A percentile compares a stretch with the other conserved stretches of the same genome.
Conservation (phyloP, 2,329 filamentous ascomycete species). For the Paraphaeosphaeria sporulosa region DNA sequence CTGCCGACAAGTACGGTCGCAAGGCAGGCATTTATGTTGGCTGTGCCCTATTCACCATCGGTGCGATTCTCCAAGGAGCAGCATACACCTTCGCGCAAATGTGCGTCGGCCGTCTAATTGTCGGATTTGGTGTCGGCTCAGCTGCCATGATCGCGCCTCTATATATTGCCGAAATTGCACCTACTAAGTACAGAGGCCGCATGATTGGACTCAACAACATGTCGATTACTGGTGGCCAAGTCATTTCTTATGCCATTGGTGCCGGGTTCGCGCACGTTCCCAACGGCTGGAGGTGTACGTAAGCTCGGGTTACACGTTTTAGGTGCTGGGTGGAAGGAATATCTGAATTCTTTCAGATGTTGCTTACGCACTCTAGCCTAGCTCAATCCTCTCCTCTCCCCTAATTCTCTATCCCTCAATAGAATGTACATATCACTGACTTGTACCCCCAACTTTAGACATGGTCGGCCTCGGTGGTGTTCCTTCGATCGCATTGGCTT, state of each 20-base stretch:
- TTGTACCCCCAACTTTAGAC: too few relatives aligned
- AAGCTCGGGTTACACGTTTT: too few relatives aligned
- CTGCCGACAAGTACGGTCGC: constrained; percentile 49
- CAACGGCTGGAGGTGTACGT: too few relatives aligned
- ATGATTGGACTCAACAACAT: constrained; percentile 61
- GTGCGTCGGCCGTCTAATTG: constrained; percentile 55
- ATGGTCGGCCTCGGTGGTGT: too few relatives aligned
- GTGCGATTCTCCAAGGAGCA: constrained; percentile 37
- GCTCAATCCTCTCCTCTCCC: too few relatives aligned
- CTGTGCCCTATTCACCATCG: constrained; percentile 49
- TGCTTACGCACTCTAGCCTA: too few relatives aligned
- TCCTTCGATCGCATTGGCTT: constrained; percentile 57
- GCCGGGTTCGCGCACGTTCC: too few relatives aligned
- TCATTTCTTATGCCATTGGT: constrained; percentile 40
- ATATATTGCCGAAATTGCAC: constrained; percentile 61
- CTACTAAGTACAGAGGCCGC: constrained; percentile 58
- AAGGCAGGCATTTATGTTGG: constrained; percentile 51
- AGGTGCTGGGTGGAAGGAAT: too few relatives aligned
- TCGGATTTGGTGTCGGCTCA: constrained; percentile 60
- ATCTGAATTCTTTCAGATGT: too few relatives aligned
- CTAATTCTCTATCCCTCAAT: too few relatives aligned
- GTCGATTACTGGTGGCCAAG: constrained; percentile 43
- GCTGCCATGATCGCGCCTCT: constrained; percentile 57
- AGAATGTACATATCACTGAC: too few relatives aligned
- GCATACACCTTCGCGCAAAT: constrained; percentile 54